phyloP scores from a whole-genome alignment of 2,329 filamentous ascomycete genomes.

The Karstenula rhodostoma region DNA sequence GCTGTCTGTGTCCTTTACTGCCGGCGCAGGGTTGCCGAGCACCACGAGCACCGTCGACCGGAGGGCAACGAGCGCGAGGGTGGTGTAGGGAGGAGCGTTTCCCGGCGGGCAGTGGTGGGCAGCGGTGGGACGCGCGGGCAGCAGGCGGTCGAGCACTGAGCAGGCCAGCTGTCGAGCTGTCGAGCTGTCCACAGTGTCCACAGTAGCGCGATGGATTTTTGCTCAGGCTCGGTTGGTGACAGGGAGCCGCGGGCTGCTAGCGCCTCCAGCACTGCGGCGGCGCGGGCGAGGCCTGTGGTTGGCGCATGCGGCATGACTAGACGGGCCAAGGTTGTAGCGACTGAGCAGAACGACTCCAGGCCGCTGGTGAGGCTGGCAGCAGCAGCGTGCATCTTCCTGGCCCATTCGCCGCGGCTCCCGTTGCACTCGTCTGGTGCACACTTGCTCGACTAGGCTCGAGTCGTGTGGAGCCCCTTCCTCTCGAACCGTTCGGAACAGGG shows the following conservation, averaged over 20 bases:
- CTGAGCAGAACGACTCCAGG: background rate
- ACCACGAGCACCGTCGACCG: background rate
- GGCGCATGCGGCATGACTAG: slow-evolving; percentile 10
- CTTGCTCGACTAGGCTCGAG: too few relatives aligned
- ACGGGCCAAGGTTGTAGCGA: slow-evolving; percentile 1
- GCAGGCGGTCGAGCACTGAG: background rate
- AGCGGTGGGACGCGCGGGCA: background rate
- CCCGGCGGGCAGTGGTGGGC: background rate
- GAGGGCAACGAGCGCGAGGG: background rate
- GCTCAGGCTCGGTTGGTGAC: background rate
- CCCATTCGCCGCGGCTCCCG: background rate
- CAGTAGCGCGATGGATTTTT: background rate
- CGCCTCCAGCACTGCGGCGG: background rate
- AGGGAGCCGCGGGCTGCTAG: slow-evolving; percentile 4
- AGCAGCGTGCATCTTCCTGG: background rate
- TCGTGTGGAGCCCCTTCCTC: background rate
- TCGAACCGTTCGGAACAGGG: slow-evolving; percentile 23
- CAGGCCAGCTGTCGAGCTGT: background rate
- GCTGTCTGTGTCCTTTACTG: background rate
- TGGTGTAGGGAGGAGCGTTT: background rate
- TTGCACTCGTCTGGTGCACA: background rate
- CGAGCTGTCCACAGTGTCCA: too few relatives aligned
- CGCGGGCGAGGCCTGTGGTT: background rate
- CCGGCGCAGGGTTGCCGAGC: slow-evolving; percentile 2
- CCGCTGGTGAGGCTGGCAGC: background rate